phyloP scores from a whole-genome alignment of 441 rosid species.

The Euphorbia corollata region DNA sequence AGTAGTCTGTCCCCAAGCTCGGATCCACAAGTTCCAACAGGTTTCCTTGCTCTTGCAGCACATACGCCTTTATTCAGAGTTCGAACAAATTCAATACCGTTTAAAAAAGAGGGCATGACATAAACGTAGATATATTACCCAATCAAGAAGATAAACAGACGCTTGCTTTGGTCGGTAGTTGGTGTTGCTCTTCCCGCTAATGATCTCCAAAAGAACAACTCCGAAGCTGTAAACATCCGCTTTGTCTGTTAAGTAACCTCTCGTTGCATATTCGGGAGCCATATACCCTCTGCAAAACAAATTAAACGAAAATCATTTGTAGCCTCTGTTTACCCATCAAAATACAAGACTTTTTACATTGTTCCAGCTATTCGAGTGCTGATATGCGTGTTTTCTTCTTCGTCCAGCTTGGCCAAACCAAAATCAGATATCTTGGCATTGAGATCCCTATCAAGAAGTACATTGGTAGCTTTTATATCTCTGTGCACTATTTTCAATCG shows the following conservation, averaged over 20 bases:
- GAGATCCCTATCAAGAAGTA: conserved; percentile 60
- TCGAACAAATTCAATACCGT: not conserved
- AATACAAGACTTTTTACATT: conserved; percentile 31
- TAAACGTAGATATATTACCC: conserved; percentile 40
- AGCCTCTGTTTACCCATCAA: not conserved
- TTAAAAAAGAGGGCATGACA: not conserved
- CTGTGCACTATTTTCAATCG: conserved; percentile 75
- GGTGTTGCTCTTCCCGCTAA: conserved; percentile 73
- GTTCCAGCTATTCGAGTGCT: conserved; percentile 82
- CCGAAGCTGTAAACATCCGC: conserved; percentile 91
- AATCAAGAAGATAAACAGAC: conserved; percentile 67
- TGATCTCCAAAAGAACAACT: conserved; percentile 56
- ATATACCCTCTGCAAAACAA: conserved; percentile 52
- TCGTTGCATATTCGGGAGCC: conserved; percentile 91
- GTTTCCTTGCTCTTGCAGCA: conserved; percentile 43
- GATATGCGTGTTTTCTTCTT: conserved; percentile 76
- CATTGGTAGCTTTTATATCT: conserved; percentile 79
- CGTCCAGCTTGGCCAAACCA: conserved; percentile 80
- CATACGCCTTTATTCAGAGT: conserved; percentile 36
- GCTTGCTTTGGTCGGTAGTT: conserved; percentile 63
- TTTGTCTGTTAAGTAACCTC: conserved; percentile 82
- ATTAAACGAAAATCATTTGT: not conserved
- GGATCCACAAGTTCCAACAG: conserved; percentile 51
- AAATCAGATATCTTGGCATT: conserved; percentile 76
- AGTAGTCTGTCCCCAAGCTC: conserved; percentile 33